Evolutionary conservation across 192 early-diverging fungal genomes (phyloP).

Genomic region (Coemansia sp.): DNA sequence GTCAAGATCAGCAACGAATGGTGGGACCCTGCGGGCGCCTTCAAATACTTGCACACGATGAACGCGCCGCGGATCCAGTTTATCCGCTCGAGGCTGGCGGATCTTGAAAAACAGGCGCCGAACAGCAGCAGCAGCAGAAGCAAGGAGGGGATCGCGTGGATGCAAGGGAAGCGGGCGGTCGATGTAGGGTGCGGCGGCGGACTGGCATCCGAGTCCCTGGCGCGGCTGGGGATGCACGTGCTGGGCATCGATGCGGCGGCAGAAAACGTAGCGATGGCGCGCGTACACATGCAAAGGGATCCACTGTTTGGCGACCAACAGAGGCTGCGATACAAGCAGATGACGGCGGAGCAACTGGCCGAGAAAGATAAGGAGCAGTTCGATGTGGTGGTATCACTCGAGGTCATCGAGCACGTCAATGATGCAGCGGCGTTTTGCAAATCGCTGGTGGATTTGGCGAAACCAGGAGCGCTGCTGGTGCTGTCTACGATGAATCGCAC

Average conservation of each 20-base stretch:
- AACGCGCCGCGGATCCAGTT: conserved; percentile 73
- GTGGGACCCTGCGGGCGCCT: conserved; percentile 89
- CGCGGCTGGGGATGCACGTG: conserved; percentile 70
- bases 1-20: conserved; percentile 59
- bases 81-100: conserved; percentile 60
- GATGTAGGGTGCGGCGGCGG: conserved; percentile 98
- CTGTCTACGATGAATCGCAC: conserved; percentile 94
- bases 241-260: conserved; percentile 81
- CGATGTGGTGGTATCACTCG: conserved; percentile 81
- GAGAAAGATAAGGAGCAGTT: conserved; percentile 47
- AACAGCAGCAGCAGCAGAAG: background rate
- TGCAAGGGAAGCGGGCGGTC: conserved; percentile 58
- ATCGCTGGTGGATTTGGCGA: conserved; percentile 63
- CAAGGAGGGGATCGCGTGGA: background rate
- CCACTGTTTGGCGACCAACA: conserved; percentile 43
- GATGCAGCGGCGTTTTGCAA: conserved; percentile 69
- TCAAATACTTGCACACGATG: conserved; percentile 79
- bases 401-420: conserved; percentile 92
- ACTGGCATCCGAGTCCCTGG: conserved; percentile 78
- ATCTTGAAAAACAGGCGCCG: conserved; percentile 1
- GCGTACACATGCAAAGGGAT: conserved; percentile 64
- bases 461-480: conserved; percentile 69
- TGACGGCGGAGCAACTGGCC: conserved; percentile 60
- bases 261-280: conserved; percentile 84
- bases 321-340: conserved; percentile 39